Evolutionary conservation across 2,329 filamentous ascomycete genomes (phyloP).

Genomic region (Arthrocladium fulminans): DNA sequence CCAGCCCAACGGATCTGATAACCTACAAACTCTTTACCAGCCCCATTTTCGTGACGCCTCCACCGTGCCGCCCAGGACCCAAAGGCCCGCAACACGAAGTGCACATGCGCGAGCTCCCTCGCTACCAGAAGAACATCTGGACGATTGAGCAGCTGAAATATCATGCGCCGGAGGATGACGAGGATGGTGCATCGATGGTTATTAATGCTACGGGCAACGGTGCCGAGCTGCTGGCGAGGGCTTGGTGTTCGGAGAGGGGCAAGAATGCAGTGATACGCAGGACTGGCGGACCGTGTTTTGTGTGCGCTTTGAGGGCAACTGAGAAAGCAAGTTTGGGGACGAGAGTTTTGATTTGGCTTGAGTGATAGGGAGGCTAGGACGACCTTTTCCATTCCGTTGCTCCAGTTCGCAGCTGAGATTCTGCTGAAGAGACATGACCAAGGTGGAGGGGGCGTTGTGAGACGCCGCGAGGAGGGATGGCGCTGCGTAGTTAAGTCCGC

Average conservation of each 20-base stretch:
- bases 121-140: neutral
- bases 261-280: constrained; percentile 32
- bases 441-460: too few species aligned
- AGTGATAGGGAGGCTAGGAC: too few species aligned
- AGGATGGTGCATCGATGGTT: constrained; percentile 12
- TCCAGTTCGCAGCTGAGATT: too few species aligned
- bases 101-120: constrained; percentile 7
- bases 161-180: neutral
- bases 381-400: too few species aligned
- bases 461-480: too few species aligned
- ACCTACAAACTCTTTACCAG: constrained; percentile 14
- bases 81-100: too few species aligned
- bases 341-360: too few species aligned
- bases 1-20: neutral
- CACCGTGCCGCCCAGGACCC: constrained; percentile 5
- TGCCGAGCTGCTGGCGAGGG: constrained; percentile 32
- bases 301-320: too few species aligned
- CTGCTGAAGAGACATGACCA: too few species aligned
- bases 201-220: constrained; percentile 22
- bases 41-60: constrained; percentile 17
- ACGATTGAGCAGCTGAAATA: neutral
- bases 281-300: constrained; percentile 31
- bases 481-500: too few species aligned
- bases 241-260: constrained; percentile 35
- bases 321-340: too few species aligned